Percentiles rank a stretch among this genome's conserved stretches.
phyloP scores from a whole-genome alignment of 2,329 filamentous ascomycete genomes.

The Amauroascus niger region DNA sequence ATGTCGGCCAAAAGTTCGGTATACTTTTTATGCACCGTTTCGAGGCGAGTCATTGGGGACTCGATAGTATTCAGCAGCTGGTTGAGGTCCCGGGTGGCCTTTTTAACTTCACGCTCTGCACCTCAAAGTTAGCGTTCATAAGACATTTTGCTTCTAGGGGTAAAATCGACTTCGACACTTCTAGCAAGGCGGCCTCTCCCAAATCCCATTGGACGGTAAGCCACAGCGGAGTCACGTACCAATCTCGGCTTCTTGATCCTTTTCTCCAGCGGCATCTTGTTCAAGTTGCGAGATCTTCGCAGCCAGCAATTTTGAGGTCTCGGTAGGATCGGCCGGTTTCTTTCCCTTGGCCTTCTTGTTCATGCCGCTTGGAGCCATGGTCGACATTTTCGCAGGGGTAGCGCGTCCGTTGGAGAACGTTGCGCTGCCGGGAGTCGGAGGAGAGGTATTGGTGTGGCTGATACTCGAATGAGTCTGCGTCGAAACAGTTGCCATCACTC shows the following conservation, averaged over 20 bases:
- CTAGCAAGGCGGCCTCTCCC: not conserved
- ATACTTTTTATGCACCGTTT: constrained; percentile 80
- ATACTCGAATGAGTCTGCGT: not conserved
- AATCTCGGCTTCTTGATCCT: constrained; percentile 92
- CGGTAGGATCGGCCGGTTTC: constrained; percentile 72
- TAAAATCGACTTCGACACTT: not conserved
- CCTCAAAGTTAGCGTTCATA: constrained; percentile 16
- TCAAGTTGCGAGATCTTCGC: constrained; percentile 94
- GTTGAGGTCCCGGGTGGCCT: constrained; percentile 81
- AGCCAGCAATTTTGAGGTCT: constrained; percentile 82
- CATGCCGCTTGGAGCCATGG: constrained; percentile 42
- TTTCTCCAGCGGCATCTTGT: constrained; percentile 83
- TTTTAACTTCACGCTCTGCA: constrained; percentile 84
- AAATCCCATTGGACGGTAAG: not conserved
- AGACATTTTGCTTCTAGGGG: not conserved
- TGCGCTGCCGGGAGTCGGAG: constrained; percentile 7
- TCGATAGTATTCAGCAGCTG: constrained; percentile 79
- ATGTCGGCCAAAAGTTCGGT: constrained; percentile 86
- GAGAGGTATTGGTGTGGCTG: constrained; percentile 5
- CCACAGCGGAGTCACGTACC: constrained; percentile 49
- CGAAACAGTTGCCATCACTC: constrained; percentile 11
- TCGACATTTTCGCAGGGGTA: constrained; percentile 21
- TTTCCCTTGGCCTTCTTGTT: constrained; percentile 75
- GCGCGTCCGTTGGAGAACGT: constrained; percentile 14
- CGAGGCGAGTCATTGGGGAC: constrained; percentile 83